Conservation (phyloP, 116 monocot genomes). For the Zostera marina region DNA sequence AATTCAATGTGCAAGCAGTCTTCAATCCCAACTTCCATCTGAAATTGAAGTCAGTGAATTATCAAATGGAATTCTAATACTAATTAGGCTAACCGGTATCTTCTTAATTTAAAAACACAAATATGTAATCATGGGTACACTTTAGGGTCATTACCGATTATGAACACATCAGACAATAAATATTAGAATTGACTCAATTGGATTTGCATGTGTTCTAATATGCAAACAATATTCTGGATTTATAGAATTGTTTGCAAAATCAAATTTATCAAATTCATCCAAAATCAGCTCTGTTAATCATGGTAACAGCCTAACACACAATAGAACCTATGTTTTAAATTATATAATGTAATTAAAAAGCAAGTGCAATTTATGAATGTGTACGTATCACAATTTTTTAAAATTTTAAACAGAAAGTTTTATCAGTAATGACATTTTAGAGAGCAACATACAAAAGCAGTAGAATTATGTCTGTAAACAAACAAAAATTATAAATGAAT, state of each 20-base stretch:
- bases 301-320: not conserved
- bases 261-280: not conserved
- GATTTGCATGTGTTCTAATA: too few relatives aligned
- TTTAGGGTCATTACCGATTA: too few relatives aligned
- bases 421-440: too few relatives aligned
- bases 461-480: too few relatives aligned
- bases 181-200: too few relatives aligned
- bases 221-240: too few relatives aligned
- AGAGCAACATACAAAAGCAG: too few relatives aligned
- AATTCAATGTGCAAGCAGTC: constrained; percentile 98
- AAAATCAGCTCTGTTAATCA: not conserved
- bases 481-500: too few relatives aligned
- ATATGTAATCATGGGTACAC: too few relatives aligned
- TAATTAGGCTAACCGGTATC: not conserved
- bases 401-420: not conserved
- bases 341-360: not conserved
- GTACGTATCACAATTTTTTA: not conserved
- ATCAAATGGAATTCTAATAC: not conserved
- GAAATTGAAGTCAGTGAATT: constrained; percentile 6
- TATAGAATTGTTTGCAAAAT: too few relatives aligned
- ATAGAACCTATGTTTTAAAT: not conserved
- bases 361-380: not conserved
- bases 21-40: constrained; percentile 99
- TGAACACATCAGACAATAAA: too few relatives aligned
- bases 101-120: not conserved